Conservation (phyloP, 768 basidiomycete genomes). For the Pholiota molesta region DNA sequence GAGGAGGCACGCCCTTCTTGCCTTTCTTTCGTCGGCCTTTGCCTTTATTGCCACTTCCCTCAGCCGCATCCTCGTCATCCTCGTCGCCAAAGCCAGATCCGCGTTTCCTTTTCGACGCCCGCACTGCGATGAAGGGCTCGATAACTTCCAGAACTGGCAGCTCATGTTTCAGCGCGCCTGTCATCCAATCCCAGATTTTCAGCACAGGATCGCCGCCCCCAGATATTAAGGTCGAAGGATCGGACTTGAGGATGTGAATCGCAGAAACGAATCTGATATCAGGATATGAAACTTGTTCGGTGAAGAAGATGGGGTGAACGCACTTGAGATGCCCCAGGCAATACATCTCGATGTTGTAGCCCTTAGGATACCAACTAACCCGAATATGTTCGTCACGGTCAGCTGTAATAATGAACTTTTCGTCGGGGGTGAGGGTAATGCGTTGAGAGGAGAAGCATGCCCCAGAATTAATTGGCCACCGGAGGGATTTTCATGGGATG, state of each 20-base stretch:
- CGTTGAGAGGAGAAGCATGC: conserved; percentile 85
- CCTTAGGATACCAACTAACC: conserved; percentile 86
- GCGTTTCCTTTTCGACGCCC: conserved; percentile 34
- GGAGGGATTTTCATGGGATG: conserved; percentile 72
- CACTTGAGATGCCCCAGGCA: conserved; percentile 86
- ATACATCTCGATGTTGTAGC: conserved; percentile 84
- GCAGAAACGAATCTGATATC: conserved; percentile 79
- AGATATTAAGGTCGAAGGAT: conserved; percentile 62
- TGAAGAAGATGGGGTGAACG: conserved; percentile 23
- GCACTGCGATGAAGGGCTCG: conserved; percentile 50
- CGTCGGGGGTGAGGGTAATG: conserved; percentile 69
- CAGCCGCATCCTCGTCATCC: conserved; percentile 27
- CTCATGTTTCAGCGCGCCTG: conserved; percentile 54
- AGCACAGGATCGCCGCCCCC: conserved; percentile 86
- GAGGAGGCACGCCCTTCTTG: conserved; percentile 11
- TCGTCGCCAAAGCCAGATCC: conserved; percentile 35
- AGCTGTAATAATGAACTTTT: conserved; percentile 80
- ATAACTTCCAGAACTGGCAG: conserved; percentile 53
- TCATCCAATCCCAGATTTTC: conserved; percentile 81
- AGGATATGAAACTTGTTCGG: not conserved
- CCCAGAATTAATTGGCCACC: conserved; percentile 77
- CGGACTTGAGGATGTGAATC: conserved; percentile 62
- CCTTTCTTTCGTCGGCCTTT: conserved; percentile 23
- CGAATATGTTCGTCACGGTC: conserved; percentile 97
- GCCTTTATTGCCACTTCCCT: conserved; percentile 27